Evolutionary conservation across 441 rosid genomes (phyloP).

Genomic region (Pelargonium cotyledonis): DNA sequence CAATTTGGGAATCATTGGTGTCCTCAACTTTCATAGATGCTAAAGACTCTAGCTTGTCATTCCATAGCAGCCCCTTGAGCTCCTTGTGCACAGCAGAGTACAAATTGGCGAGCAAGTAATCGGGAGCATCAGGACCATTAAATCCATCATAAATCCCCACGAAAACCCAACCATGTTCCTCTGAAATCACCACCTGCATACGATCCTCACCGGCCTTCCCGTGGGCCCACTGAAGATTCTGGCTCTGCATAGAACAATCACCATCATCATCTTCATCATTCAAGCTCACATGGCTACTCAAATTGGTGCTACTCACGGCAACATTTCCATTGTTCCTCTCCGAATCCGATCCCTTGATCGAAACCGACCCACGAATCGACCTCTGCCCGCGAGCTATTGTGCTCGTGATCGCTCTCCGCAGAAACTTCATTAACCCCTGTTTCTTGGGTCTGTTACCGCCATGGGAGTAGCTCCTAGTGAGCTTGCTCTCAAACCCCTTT

Average conservation of each 20-base stretch:
- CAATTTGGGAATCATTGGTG: conserved; percentile 9
- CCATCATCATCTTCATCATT: conserved; percentile 36
- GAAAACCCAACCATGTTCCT: conserved; percentile 59
- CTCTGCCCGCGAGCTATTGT: conserved; percentile 23
- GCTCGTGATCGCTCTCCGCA: conserved; percentile 28
- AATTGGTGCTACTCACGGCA: conserved; percentile 27
- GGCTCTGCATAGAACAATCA: conserved; percentile 27
- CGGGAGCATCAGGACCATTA: conserved; percentile 66
- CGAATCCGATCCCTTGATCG: conserved; percentile 18
- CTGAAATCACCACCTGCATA: conserved; percentile 55
- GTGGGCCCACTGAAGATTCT: conserved; percentile 55
- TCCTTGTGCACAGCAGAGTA: conserved; percentile 44
- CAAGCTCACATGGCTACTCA: conserved; percentile 35
- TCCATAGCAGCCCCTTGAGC: conserved; percentile 42
- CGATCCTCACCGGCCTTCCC: conserved; percentile 85
- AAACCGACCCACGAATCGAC: conserved; percentile 18
- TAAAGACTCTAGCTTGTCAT: conserved; percentile 17
- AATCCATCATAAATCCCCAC: conserved; percentile 64
- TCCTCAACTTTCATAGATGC: not conserved
- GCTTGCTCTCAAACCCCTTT: conserved; percentile 26
- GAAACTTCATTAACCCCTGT: conserved; percentile 19
- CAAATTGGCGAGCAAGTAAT: conserved; percentile 44
- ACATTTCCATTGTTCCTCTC: conserved; percentile 22
- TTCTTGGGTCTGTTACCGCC: conserved; percentile 24
- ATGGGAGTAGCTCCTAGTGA: conserved; percentile 32